Evolutionary conservation across 2,329 filamentous ascomycete species (phyloP).

Genomic region (Purpureocillium takamizusanense): DNA sequence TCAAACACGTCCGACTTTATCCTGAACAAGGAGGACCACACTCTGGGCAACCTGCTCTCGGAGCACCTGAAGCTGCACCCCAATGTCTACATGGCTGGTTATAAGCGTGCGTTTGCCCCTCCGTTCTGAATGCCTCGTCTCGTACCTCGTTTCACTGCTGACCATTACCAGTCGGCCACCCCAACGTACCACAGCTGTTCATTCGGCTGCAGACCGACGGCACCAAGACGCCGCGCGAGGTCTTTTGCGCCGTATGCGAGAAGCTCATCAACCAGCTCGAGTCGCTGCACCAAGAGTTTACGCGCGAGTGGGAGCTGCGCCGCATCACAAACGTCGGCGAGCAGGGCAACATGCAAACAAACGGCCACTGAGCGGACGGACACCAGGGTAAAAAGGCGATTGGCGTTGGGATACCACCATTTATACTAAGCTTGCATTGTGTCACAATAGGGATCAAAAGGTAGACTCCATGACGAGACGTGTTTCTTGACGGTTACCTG

Average conservation of each 20-base stretch:
- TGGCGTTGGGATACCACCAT: conserved; percentile 14
- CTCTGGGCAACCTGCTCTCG: conserved; percentile 80
- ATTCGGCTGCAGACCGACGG: conserved; percentile 91
- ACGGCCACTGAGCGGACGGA: conserved; percentile 19
- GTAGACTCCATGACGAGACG: not conserved
- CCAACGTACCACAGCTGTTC: conserved; percentile 51
- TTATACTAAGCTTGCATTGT: conserved; percentile 5
- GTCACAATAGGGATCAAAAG: not conserved
- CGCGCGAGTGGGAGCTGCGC: conserved; percentile 81
- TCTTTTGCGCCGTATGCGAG: conserved; percentile 70
- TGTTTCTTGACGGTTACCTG: not conserved
- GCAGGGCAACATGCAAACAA: conserved; percentile 34
- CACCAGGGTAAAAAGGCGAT: conserved; percentile 5
- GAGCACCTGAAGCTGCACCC: conserved; percentile 77
- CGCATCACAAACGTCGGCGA: conserved; percentile 69
- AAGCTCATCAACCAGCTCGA: conserved; percentile 75
- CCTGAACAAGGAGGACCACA: conserved; percentile 95
- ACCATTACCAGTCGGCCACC: conserved; percentile 37
- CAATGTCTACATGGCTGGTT: conserved; percentile 83
- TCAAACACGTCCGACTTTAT: conserved; percentile 93
- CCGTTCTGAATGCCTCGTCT: too few species aligned
- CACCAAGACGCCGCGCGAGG: conserved; percentile 77
- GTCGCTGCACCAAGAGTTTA: conserved; percentile 78
- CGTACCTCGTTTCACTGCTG: too few species aligned
- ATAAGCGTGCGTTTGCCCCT: conserved; percentile 58